Conservation (phyloP, 257 asterid genomes). For the Solanum bulbocastanum region DNA sequence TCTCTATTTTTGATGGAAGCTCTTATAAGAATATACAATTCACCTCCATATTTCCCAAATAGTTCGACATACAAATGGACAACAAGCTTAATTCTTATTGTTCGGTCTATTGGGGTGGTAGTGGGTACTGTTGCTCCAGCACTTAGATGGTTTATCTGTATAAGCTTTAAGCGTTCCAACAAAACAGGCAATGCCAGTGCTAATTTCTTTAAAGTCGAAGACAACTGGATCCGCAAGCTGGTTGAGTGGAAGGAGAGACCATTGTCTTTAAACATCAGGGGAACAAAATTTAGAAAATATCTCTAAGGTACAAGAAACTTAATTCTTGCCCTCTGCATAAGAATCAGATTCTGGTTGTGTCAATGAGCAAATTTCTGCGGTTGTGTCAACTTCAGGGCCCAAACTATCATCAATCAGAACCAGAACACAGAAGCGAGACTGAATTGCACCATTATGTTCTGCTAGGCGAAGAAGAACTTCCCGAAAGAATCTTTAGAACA, state of each 20-base stretch:
- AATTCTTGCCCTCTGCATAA: conserved; percentile 13
- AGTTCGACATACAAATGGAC: conserved; percentile 25
- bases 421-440: background rate
- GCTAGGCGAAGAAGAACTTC: conserved; percentile 33
- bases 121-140: conserved; percentile 31
- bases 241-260: conserved; percentile 35
- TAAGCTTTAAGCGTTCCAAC: background rate
- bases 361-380: conserved; percentile 14
- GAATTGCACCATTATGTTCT: conserved; percentile 24
- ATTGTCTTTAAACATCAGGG: conserved; percentile 9
- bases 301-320: conserved; percentile 15
- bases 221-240: conserved; percentile 29
- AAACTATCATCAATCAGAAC: conserved; percentile 1
- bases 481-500: conserved; percentile 16
- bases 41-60: background rate
- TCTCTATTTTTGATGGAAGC: conserved; percentile 17
- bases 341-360: conserved; percentile 24
- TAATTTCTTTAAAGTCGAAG: conserved; percentile 12
- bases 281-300: conserved; percentile 23
- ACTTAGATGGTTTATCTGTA: conserved; percentile 15
- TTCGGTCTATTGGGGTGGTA: conserved; percentile 21
- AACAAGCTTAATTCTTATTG: conserved; percentile 6
- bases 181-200: background rate
- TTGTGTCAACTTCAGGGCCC: conserved; percentile 1
- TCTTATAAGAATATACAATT: conserved; percentile 2